A percentile compares a stretch with the other conserved stretches of the same genome.
Conservation (phyloP, 2,329 filamentous ascomycete species). For the Fusarium pseudoanthophilum region DNA sequence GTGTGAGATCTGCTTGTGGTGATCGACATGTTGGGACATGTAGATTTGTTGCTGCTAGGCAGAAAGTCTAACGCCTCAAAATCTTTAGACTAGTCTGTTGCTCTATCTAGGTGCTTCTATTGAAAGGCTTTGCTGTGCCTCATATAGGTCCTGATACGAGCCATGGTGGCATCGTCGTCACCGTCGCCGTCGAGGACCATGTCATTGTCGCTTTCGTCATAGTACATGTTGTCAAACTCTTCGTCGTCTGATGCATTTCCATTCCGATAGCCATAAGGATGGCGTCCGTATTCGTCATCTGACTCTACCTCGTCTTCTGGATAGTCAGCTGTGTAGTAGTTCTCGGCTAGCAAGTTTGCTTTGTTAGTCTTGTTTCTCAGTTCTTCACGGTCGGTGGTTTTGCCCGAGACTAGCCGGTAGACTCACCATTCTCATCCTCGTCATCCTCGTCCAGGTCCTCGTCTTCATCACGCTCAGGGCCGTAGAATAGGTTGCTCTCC, state of each 20-base stretch:
- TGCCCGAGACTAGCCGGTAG: not conserved
- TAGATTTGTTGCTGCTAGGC: constrained; percentile 10
- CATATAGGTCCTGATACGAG: constrained; percentile 53
- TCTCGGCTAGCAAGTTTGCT: constrained; percentile 66
- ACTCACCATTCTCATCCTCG: constrained; percentile 72
- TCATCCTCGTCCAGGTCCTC: constrained; percentile 69
- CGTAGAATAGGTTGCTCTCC: constrained; percentile 70
- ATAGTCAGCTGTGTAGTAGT: constrained; percentile 83
- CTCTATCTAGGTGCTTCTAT: constrained; percentile 17
- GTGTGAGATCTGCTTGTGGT: constrained; percentile 5
- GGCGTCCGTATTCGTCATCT: constrained; percentile 65
- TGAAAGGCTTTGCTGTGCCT: constrained; percentile 47
- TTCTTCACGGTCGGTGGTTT: constrained; percentile 4
- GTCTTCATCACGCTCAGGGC: constrained; percentile 68
- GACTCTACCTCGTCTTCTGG: constrained; percentile 82
- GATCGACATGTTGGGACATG: not conserved
- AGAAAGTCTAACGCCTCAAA: constrained; percentile 30
- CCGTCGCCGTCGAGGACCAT: constrained; percentile 51
- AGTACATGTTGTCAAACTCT: constrained; percentile 59
- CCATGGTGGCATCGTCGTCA: constrained; percentile 53
- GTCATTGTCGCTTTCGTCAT: constrained; percentile 52
- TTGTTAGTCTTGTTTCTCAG: constrained; percentile 25
- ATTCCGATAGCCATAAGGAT: constrained; percentile 65
- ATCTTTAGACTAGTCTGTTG: constrained; percentile 14
- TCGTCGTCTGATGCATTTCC: constrained; percentile 65